Evolutionary conservation across 2,329 filamentous ascomycete genomes (phyloP), one percentile per base, ranked within the genome.

Genomic region (Bimuria novae-zelandiae): DNA sequence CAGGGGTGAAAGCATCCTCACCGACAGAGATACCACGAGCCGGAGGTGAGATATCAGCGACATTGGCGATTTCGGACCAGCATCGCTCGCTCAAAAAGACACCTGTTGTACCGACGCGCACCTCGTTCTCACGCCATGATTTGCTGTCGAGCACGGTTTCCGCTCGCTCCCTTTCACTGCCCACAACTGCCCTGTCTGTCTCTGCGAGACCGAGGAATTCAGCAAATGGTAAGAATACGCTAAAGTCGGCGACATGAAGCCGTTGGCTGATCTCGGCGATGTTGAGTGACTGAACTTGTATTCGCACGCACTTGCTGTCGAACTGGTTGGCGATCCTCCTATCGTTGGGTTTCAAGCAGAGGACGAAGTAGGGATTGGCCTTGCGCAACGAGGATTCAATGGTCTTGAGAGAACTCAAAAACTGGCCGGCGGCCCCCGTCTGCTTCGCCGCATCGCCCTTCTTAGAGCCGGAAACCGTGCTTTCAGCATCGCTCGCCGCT

Each of bases 281-380:
- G 27, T 94, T 94, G 62, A 97, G 90, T 0, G 92, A 96, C 70
- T 97, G 93, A 1, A 99, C 84, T 71, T 99, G 94, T 10, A 89
- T 90, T 3, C 94, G 87, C 19, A 99, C 94, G 71, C 94, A 99
- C 75, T 97, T 97, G 82, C 92, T 97, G 74, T 99, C 94, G 65
- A 97, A 99, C 69, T 99, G 94, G 63, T 99, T 99, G 56, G 94
- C 93, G 61, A 99, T 99, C 44, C 94, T 87, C 48, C 94, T 85
- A 71, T 99, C 94, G 64, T 99, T 99, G 19, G 94, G 93, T 76
- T 99, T 99, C 59, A 99, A 77, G 68, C 94, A 99, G 75, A 99
- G 97, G 39, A 99, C 84, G 64, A 97, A 97, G 75, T 99, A 99
- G 0, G 89, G 85, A 67, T 99, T 99, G 10, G 92, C 89, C 67